Conservation (phyloP, 108 stramenopile species). For the Schizochytrium sp. region DNA sequence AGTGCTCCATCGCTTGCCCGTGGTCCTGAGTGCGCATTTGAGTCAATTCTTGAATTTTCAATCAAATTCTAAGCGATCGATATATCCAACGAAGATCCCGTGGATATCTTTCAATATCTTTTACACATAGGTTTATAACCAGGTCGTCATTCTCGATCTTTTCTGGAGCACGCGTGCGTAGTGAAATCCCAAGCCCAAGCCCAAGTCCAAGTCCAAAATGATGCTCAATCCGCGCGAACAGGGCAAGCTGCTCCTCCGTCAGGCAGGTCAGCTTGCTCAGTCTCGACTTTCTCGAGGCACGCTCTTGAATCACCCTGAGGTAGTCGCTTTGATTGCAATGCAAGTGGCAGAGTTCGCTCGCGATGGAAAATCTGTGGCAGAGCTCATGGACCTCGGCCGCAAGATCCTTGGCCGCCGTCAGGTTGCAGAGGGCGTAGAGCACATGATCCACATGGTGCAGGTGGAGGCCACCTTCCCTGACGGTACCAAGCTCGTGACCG, state of each 20-base stretch:
- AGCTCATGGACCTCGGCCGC: conserved; percentile 88
- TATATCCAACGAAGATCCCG: too few relatives aligned
- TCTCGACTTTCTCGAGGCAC: conserved; percentile 90
- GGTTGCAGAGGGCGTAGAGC: conserved; percentile 87
- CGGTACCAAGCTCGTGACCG: conserved; percentile 95
- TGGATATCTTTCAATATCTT: too few relatives aligned
- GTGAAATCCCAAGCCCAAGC: too few relatives aligned
- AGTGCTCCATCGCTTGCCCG: too few relatives aligned
- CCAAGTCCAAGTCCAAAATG: background rate
- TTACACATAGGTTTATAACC: too few relatives aligned
- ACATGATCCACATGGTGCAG: conserved; percentile 89
- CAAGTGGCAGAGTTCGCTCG: conserved; percentile 94
- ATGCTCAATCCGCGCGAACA: conserved; percentile 84
- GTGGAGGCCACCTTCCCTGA: conserved; percentile 98
- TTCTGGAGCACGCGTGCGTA: too few relatives aligned
- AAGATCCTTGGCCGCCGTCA: conserved; percentile 85
- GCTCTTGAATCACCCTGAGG: conserved; percentile 88
- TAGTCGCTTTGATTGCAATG: conserved; percentile 87
- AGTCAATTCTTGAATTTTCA: too few relatives aligned
- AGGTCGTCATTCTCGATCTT: too few relatives aligned
- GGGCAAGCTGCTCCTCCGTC: conserved; percentile 87
- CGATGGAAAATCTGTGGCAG: conserved; percentile 85
- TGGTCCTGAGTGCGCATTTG: too few relatives aligned
- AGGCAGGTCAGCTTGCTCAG: conserved; percentile 90
- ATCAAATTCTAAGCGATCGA: too few relatives aligned